These are phyloP conservation scores for Vitis rotundifolia DNA, from an alignment of 164 flowering plant genomes.

Conservation along the genomic window DNA sequence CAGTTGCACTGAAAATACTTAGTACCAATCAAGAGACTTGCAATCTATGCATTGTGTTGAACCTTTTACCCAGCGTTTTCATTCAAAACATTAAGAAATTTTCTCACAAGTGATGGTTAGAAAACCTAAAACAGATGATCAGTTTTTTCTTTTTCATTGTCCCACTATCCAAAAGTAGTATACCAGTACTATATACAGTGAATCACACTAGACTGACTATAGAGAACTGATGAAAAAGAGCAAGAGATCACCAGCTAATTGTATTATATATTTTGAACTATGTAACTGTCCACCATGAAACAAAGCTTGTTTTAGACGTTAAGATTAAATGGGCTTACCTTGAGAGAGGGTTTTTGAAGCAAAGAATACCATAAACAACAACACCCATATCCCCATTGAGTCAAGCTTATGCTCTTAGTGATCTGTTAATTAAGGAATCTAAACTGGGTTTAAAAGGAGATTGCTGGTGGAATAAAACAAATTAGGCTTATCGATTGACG, in stretches of 20 bases:
- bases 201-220: too few species aligned
- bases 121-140: too few species aligned
- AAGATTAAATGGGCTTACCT: background rate
- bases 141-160: too few species aligned
- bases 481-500: background rate
- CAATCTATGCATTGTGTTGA: too few species aligned
- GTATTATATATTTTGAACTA: background rate
- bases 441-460: background rate
- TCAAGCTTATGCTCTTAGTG: background rate
- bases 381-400: background rate
- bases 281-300: background rate
- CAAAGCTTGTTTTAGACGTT: background rate
- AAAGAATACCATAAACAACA: background rate
- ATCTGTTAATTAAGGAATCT: background rate
- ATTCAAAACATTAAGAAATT: too few species aligned
- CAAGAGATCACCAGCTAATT: background rate
- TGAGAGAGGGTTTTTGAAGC: background rate
- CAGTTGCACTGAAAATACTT: too few species aligned
- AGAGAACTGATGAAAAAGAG: too few species aligned
- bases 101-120: too few species aligned
- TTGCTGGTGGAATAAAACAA: background rate
- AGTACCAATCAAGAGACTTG: too few species aligned
- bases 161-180: too few species aligned
- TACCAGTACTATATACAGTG: too few species aligned
- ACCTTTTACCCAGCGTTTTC: too few species aligned